Percentiles rank a stretch among this genome's conserved stretches.
phyloP scores from a whole-genome alignment of 345 rosid genomes.

The Citrus mangshanensis region DNA sequence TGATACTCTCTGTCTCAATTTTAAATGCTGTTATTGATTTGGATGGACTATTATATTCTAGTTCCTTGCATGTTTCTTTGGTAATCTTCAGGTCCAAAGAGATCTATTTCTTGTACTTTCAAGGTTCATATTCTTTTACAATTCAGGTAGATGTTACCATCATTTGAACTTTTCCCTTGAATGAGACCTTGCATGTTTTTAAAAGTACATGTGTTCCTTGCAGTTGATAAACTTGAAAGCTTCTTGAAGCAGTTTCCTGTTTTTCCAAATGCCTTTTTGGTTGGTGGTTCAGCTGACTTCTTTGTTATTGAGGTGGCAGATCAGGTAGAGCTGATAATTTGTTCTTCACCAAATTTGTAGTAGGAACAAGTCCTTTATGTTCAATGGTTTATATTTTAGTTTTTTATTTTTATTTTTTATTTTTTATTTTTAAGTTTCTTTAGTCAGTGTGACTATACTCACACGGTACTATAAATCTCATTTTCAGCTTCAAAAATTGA shows the following conservation, averaged over 20 bases:
- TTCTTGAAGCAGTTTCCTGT: conserved; percentile 72
- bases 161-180: neutral
- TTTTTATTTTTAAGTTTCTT: neutral
- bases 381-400: too few species aligned
- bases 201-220: conserved; percentile 18
- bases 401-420: too few species aligned
- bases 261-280: conserved; percentile 82
- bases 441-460: neutral
- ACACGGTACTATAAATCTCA: conserved; percentile 3
- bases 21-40: neutral
- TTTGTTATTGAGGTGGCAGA: conserved; percentile 92
- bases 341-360: neutral
- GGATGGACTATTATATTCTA: neutral
- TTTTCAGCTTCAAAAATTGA: conserved; percentile 84
- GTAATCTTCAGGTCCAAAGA: conserved; percentile 67
- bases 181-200: conserved; percentile 2
- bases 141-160: conserved; percentile 53
- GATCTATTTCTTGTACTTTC: conserved; percentile 82
- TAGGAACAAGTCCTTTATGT: neutral
- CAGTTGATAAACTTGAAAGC: conserved; percentile 76
- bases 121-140: conserved; percentile 85
- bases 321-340: conserved; percentile 51
- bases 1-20: neutral
- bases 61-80: neutral
- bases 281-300: conserved; percentile 86